Evolutionary conservation across 768 basidiomycete species (phyloP).

Genomic region (Trametes coccinea): DNA sequence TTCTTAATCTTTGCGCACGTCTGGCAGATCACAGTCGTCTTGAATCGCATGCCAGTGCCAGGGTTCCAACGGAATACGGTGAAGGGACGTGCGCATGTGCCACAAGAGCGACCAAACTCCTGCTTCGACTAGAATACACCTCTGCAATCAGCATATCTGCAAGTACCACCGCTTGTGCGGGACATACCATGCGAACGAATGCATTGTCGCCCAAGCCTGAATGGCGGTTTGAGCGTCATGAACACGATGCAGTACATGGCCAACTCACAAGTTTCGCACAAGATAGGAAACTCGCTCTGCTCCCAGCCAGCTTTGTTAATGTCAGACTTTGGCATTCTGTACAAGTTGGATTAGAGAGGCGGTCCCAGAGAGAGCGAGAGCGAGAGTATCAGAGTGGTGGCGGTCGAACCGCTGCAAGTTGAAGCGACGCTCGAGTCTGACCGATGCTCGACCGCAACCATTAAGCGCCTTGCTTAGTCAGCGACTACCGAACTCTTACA

Average conservation of each 20-base stretch:
- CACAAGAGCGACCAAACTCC: constrained; percentile 93
- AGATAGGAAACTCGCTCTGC: constrained; percentile 89
- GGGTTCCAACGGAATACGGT: constrained; percentile 99
- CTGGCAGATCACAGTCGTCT: constrained; percentile 96
- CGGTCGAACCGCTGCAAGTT: too few relatives aligned
- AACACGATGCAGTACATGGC: not conserved
- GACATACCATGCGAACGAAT: constrained; percentile 86
- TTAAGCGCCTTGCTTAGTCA: too few relatives aligned
- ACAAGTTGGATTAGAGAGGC: too few relatives aligned
- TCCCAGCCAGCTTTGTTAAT: constrained; percentile 96
- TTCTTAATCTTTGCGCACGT: constrained; percentile 96
- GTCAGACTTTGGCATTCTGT: constrained; percentile 77
- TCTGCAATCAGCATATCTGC: too few relatives aligned
- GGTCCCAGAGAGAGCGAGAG: too few relatives aligned
- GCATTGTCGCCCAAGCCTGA: constrained; percentile 86
- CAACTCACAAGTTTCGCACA: constrained; percentile 86
- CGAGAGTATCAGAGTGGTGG: too few relatives aligned
- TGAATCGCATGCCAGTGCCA: constrained; percentile 89
- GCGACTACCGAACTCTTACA: too few relatives aligned
- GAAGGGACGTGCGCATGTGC: constrained; percentile 95
- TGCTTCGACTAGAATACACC: constrained; percentile 79
- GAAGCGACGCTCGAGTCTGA: too few relatives aligned
- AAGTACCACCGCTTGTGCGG: too few relatives aligned
- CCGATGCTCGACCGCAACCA: too few relatives aligned
- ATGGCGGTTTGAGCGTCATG: not conserved